Evolutionary conservation across 2,329 filamentous ascomycete species (phyloP), one percentile per base, ranked within the genome.

Genomic region (Colletotrichum sp.): DNA sequence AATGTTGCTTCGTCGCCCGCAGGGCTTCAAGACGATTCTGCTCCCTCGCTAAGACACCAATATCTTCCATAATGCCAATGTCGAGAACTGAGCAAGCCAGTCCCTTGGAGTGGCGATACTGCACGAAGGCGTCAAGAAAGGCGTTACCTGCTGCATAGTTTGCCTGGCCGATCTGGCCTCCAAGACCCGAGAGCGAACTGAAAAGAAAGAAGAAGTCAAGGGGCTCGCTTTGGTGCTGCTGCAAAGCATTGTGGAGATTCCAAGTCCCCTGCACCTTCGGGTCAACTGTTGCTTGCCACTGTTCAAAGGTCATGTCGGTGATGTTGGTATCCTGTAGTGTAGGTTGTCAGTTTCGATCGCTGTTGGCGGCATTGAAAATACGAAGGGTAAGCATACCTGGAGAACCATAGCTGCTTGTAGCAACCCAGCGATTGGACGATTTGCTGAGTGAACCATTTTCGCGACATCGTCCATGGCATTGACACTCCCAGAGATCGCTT

Each of bases 261-360:
- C 82, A 85, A 6, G 85, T 86, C 7, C 86, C 87, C 12, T 81
- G 69, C 2, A 86, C 82, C 78, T 89, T 89, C 6, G 86, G 85
- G 3, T 76, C 77, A 4, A 86, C 78, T 4, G 83, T 79, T 2
- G 78, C 76, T 6, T 80, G 75, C 84, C 85, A 88, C n/a, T 85
- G 79, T 2, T 83, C 75, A 13, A 81, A 72, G 3, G 79, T 82
- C 85, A 89, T 88, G 28, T 84, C 79, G 4, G 82, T 78, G 24
- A 87, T 78, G 60, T 68, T 70, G 8, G 39, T 39, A 32, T 80
- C 79, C 65, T 77, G 26, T 5, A 18, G 36, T 18, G 16, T 18
- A 32, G 8, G 3, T 12, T 24, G 44, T 52, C 6, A 52, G 44
- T 52, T 52, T 52, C 16, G 3, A 52, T 52, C 44, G 0, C 1